These are phyloP conservation scores for Penicillium sp. DNA, from an alignment of 2,329 filamentous ascomycete species.

Conservation along the genomic window DNA sequence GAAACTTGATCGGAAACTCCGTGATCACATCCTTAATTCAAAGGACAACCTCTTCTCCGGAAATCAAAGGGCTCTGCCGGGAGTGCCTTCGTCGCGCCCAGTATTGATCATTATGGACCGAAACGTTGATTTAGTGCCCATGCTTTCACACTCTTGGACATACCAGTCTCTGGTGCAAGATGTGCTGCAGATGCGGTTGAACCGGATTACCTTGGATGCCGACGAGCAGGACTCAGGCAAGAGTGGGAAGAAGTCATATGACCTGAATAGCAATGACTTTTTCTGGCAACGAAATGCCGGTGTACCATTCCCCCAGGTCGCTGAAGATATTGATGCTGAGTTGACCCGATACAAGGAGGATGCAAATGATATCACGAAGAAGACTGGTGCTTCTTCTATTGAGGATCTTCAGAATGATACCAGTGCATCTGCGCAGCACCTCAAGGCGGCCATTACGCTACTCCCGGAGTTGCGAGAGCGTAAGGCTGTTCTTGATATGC, in stretches of 20 bases:
- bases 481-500: constrained; percentile 93
- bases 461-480: constrained; percentile 89
- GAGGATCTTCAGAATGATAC: constrained; percentile 92
- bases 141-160: constrained; percentile 97
- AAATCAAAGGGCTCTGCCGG: constrained; percentile 59
- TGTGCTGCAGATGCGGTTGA: constrained; percentile 77
- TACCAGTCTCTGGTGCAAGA: constrained; percentile 84
- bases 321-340: constrained; percentile 93
- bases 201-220: constrained; percentile 89
- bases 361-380: constrained; percentile 88
- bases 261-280: constrained; percentile 86
- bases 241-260: constrained; percentile 83
- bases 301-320: constrained; percentile 90
- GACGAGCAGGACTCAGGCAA: constrained; percentile 74
- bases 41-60: constrained; percentile 94
- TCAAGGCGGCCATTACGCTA: constrained; percentile 92
- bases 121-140: constrained; percentile 92
- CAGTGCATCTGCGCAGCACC: constrained; percentile 83
- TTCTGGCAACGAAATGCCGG: constrained; percentile 95
- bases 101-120: constrained; percentile 92
- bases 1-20: constrained; percentile 90
- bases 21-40: constrained; percentile 94
- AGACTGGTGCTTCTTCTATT: constrained; percentile 87
- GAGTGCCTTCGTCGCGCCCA: constrained; percentile 73
- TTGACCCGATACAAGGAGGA: constrained; percentile 95